Evolutionary conservation across 2,329 filamentous ascomycete genomes (phyloP).

Genomic region (Podosphaera fusca): DNA sequence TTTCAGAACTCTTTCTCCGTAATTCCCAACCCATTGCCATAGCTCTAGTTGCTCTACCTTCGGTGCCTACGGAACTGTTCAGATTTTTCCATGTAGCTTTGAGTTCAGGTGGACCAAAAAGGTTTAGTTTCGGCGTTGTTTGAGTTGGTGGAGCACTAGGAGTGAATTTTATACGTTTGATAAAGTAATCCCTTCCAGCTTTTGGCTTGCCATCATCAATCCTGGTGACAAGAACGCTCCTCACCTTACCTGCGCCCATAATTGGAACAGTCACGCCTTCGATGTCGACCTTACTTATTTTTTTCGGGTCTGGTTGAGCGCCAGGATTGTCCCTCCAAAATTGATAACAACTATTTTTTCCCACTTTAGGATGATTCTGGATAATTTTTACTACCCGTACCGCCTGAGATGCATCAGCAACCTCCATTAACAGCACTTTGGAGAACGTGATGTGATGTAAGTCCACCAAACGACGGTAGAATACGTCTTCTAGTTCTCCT

Average conservation of each 20-base stretch:
- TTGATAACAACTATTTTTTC: constrained; percentile 23
- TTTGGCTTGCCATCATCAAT: background rate
- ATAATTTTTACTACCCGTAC: constrained; percentile 30
- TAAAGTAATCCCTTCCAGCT: background rate
- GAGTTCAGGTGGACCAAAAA: background rate
- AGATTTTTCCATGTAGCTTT: background rate
- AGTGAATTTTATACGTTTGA: background rate
- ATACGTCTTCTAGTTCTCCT: constrained; percentile 23
- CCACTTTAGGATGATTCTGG: background rate
- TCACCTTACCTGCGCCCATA: constrained; percentile 8
- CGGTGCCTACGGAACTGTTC: background rate
- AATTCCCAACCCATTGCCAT: background rate
- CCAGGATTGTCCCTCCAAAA: constrained; percentile 52
- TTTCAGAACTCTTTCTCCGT: background rate
- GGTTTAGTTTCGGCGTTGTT: background rate
- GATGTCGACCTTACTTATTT: constrained; percentile 1
- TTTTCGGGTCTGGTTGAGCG: constrained; percentile 12
- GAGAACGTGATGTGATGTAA: constrained; percentile 26
- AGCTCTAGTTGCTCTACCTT: background rate
- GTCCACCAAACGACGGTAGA: constrained; percentile 43
- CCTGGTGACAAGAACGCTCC: constrained; percentile 5
- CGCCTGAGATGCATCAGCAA: constrained; percentile 48
- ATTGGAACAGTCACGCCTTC: constrained; percentile 3
- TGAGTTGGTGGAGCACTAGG: background rate
- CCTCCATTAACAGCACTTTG: constrained; percentile 41